Evolutionary conservation across 768 basidiomycete genomes (phyloP).

Genomic region (Cystofilobasidium macerans): DNA sequence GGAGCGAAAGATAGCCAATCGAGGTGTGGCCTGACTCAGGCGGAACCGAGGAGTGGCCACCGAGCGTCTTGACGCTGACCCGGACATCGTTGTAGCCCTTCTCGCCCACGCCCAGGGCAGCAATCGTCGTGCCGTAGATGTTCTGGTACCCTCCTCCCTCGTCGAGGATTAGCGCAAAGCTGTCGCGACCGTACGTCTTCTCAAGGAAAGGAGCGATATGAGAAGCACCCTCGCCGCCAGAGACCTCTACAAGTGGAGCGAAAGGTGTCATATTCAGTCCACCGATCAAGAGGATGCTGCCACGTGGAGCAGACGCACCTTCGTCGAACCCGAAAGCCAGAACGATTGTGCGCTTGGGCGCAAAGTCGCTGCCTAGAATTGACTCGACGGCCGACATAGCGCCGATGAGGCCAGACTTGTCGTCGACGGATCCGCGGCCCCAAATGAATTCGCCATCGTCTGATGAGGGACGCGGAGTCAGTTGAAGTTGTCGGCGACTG

Average conservation of each 20-base stretch:
- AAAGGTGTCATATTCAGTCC: no score
- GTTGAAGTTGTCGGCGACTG: no score
- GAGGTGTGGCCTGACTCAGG: slow-evolving; percentile 35
- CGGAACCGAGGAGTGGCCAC: neutral
- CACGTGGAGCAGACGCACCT: neutral
- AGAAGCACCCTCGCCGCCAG: slow-evolving; percentile 28
- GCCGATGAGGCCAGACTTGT: slow-evolving; percentile 36
- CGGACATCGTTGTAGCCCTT: slow-evolving; percentile 28
- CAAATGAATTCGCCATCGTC: slow-evolving; percentile 33
- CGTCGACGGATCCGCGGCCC: slow-evolving; percentile 34
- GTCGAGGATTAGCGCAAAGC: slow-evolving; percentile 34
- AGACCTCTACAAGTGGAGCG: slow-evolving; percentile 26
- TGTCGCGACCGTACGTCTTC: slow-evolving; percentile 34
- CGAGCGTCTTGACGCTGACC: neutral
- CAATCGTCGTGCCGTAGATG: slow-evolving; percentile 16
- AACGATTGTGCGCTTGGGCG: slow-evolving; percentile 30
- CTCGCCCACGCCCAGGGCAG: slow-evolving; percentile 32
- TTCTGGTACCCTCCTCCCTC: slow-evolving; percentile 28
- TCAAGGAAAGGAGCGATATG: slow-evolving; percentile 28
- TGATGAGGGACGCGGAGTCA: neutral
- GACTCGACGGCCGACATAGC: slow-evolving; percentile 34
- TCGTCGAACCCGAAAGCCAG: neutral
- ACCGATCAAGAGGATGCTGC: no score
- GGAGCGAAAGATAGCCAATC: slow-evolving; percentile 34
- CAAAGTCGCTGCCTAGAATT: slow-evolving; percentile 29